Conservation (phyloP, 2,329 filamentous ascomycete genomes). For the Colletotrichum eleusines region DNA sequence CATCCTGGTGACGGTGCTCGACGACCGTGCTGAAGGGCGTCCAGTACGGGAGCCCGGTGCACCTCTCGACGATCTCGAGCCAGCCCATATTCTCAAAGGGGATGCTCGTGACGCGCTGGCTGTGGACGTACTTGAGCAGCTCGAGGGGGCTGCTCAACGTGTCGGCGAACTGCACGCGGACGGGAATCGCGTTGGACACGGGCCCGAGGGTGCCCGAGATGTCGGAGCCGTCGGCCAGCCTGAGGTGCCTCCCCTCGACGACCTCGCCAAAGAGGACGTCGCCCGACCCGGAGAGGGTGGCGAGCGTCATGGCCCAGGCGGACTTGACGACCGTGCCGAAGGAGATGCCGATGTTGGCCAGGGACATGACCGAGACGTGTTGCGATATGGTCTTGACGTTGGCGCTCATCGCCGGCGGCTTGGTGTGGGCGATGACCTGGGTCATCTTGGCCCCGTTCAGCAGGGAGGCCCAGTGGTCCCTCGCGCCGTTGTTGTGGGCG, state of each 20-base stretch:
- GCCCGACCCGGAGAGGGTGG: conserved; percentile 59
- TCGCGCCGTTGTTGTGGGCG: conserved; percentile 53
- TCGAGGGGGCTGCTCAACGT: conserved; percentile 60
- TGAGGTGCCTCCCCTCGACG: conserved; percentile 60
- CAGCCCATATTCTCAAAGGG: conserved; percentile 65
- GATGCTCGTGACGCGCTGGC: conserved; percentile 60
- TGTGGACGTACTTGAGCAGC: conserved; percentile 62
- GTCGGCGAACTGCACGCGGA: conserved; percentile 61
- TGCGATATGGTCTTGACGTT: conserved; percentile 56
- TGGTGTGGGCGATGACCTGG: conserved; percentile 56
- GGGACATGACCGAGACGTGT: conserved; percentile 55
- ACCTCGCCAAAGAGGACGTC: conserved; percentile 70
- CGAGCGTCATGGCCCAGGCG: conserved; percentile 68
- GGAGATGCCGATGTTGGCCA: conserved; percentile 58
- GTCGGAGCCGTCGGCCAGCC: conserved; percentile 64
- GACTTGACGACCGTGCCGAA: conserved; percentile 68
- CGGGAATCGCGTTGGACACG: conserved; percentile 60
- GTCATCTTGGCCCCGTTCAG: conserved; percentile 62
- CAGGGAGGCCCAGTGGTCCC: conserved; percentile 60
- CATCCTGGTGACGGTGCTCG: conserved; percentile 61
- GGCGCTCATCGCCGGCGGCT: conserved; percentile 54
- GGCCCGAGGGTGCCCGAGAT: conserved; percentile 64
- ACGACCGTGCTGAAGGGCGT: conserved; percentile 67
- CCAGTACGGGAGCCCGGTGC: conserved; percentile 66
- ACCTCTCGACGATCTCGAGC: conserved; percentile 64